phyloP scores from a whole-genome alignment of 1,284 basidiomycete species.

The Fomitopsis palustris region DNA sequence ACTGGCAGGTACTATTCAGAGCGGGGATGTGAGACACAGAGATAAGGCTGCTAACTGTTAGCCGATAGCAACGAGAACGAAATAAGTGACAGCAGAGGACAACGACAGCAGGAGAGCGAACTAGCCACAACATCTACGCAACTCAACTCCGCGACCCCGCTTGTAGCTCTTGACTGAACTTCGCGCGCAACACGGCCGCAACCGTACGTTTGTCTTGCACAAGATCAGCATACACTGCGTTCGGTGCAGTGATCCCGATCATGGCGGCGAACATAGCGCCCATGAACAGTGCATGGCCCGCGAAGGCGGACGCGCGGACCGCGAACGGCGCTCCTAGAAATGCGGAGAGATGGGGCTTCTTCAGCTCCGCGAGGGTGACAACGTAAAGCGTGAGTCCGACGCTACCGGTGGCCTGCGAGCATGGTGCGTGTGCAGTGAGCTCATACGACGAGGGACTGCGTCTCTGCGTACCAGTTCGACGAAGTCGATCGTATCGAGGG shows the following conservation, averaged over 20 bases:
- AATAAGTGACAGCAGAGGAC: neutral
- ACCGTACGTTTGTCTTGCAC: neutral
- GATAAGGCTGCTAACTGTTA: too few relatives aligned
- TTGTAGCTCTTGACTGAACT: neutral
- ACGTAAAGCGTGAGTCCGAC: neutral
- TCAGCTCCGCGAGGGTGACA: neutral
- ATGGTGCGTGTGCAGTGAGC: neutral
- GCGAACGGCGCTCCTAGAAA: neutral
- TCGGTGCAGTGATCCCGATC: neutral
- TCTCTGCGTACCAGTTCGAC: too few relatives aligned
- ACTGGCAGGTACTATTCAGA: too few relatives aligned
- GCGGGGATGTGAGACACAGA: too few relatives aligned
- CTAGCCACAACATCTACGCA: neutral
- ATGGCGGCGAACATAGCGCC: neutral
- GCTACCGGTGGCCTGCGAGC: neutral
- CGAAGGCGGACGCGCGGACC: neutral
- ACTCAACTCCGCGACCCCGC: neutral
- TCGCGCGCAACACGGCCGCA: neutral
- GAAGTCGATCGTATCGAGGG: neutral
- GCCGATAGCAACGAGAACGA: too few relatives aligned
- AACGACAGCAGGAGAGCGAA: neutral
- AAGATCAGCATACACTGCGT: neutral
- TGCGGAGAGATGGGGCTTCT: neutral
- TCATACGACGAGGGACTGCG: neutral
- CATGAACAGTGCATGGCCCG: neutral